Evolutionary conservation across 2,329 filamentous ascomycete genomes (phyloP).

Genomic region (Knufia fluminis): DNA sequence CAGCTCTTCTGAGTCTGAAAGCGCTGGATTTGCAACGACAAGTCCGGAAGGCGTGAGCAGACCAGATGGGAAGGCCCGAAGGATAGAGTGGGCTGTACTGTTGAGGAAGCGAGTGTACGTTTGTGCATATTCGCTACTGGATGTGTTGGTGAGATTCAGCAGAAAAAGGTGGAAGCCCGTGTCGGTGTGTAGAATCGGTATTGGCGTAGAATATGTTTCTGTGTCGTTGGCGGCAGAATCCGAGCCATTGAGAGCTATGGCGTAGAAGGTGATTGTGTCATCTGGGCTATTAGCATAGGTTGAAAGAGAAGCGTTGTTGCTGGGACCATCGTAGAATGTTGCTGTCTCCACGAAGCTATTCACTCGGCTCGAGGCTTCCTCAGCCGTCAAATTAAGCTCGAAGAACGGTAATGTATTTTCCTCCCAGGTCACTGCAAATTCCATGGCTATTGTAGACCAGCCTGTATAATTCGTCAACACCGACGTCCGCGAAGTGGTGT

Average conservation of each 20-base stretch:
- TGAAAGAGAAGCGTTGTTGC: constrained; percentile 35
- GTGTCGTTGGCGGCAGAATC: constrained; percentile 18
- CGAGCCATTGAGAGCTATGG: constrained; percentile 47
- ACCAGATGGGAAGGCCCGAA: constrained; percentile 50
- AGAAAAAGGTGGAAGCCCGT: constrained; percentile 56
- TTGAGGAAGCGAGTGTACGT: constrained; percentile 51
- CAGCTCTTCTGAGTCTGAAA: constrained; percentile 40
- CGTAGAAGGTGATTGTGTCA: constrained; percentile 42
- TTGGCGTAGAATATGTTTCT: constrained; percentile 41
- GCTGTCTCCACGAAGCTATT: constrained; percentile 38
- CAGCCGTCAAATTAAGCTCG: constrained; percentile 35
- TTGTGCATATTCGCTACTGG: constrained; percentile 33
- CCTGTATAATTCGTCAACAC: constrained; percentile 28
- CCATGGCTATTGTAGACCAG: constrained; percentile 10
- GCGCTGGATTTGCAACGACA: constrained; percentile 54
- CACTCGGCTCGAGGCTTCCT: constrained; percentile 40
- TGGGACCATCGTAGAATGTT: constrained; percentile 37
- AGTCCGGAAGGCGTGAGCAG: constrained; percentile 48
- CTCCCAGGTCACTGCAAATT: constrained; percentile 50
- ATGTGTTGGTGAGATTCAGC: constrained; percentile 43
- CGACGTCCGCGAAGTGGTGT: constrained; percentile 31
- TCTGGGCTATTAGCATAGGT: constrained; percentile 24
- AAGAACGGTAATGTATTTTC: constrained; percentile 53
- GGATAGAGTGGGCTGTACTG: constrained; percentile 49
- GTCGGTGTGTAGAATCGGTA: constrained; percentile 55